phyloP scores from a whole-genome alignment of 352 stramenopile genomes.

The Lagenidium giganteum region DNA sequence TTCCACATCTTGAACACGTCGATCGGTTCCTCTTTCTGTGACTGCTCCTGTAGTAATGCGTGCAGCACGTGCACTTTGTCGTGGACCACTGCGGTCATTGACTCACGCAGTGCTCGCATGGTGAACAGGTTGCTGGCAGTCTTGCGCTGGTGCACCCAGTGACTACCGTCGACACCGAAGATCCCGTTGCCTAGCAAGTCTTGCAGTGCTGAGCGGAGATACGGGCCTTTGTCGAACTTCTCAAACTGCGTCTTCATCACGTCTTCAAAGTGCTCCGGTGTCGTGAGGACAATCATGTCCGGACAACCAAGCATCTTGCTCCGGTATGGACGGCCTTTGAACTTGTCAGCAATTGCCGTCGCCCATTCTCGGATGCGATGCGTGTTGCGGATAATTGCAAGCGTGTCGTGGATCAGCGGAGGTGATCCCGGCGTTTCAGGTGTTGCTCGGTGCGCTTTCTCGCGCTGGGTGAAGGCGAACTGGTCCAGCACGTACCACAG shows the following conservation, averaged over 20 bases:
- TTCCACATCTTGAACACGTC: conserved; percentile 17
- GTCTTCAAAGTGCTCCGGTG: conserved; percentile 18
- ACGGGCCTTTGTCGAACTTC: conserved; percentile 14
- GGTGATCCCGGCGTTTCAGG: too few relatives aligned
- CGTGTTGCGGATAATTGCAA: conserved; percentile 1
- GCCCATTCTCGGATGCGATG: conserved; percentile 13
- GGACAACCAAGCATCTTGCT: conserved; percentile 6
- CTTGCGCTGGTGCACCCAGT: conserved; percentile 23
- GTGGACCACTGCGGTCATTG: conserved; percentile 13
- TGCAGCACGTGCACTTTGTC: conserved; percentile 8
- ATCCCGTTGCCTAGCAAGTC: conserved; percentile 19
- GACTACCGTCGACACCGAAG: conserved; percentile 13
- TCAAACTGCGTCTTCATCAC: conserved; percentile 24
- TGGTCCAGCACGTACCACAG: too few relatives aligned
- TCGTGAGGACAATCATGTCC: conserved; percentile 9
- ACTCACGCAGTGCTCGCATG: conserved; percentile 15
- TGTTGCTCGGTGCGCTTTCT: too few relatives aligned
- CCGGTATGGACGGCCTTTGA: conserved; percentile 9
- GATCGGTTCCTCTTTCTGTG: conserved; percentile 8
- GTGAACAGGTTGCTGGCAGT: conserved; percentile 18
- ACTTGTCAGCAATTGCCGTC: conserved; percentile 1
- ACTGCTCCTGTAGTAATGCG: neutral
- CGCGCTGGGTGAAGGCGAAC: too few relatives aligned
- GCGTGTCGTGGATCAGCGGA: conserved; percentile 13
- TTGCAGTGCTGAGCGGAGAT: conserved; percentile 8